Evolutionary conservation across 371 early-diverging fungal species (phyloP).

Genomic region (Saksenaea vasiformis): DNA sequence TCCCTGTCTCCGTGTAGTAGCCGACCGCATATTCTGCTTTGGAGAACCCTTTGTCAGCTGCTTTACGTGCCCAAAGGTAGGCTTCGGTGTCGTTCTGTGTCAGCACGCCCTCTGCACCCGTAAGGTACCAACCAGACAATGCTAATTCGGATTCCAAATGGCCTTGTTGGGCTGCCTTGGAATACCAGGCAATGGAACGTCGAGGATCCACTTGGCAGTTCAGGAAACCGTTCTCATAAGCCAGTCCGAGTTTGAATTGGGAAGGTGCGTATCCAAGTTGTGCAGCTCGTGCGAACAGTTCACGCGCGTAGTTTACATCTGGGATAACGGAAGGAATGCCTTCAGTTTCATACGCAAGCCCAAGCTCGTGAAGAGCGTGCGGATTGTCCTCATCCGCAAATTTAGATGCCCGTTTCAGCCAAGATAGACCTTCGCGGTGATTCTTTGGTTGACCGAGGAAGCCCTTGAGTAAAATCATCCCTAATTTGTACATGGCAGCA

Average conservation of each 20-base stretch:
- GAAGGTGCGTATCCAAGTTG: slow-evolving; percentile 91
- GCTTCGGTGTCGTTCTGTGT: slow-evolving; percentile 77
- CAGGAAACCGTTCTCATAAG: slow-evolving; percentile 91
- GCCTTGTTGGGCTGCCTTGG: slow-evolving; percentile 86
- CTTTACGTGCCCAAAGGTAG: slow-evolving; percentile 76
- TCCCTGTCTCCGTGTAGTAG: slow-evolving; percentile 82
- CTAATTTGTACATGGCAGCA: slow-evolving; percentile 90
- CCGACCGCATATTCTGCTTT: slow-evolving; percentile 88
- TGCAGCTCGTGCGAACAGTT: slow-evolving; percentile 88
- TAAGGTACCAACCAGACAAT: slow-evolving; percentile 88
- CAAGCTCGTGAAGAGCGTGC: slow-evolving; percentile 89
- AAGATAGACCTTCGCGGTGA: slow-evolving; percentile 84
- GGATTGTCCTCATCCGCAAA: slow-evolving; percentile 82
- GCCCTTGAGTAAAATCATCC: slow-evolving; percentile 79
- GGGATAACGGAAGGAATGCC: slow-evolving; percentile 70
- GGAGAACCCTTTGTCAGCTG: slow-evolving; percentile 75
- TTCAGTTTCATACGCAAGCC: slow-evolving; percentile 70
- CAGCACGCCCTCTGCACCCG: slow-evolving; percentile 61
- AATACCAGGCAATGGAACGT: slow-evolving; percentile 94
- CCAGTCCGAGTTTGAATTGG: slow-evolving; percentile 88
- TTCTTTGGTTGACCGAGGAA: slow-evolving; percentile 64
- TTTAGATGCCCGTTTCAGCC: slow-evolving; percentile 87
- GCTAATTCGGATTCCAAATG: slow-evolving; percentile 81
- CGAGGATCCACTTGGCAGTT: slow-evolving; percentile 82
- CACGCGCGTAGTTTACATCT: slow-evolving; percentile 84